Percentiles rank a stretch among this genome's conserved stretches.
Conservation (phyloP, 257 asterid genomes). For the Nicotiana paniculata region DNA sequence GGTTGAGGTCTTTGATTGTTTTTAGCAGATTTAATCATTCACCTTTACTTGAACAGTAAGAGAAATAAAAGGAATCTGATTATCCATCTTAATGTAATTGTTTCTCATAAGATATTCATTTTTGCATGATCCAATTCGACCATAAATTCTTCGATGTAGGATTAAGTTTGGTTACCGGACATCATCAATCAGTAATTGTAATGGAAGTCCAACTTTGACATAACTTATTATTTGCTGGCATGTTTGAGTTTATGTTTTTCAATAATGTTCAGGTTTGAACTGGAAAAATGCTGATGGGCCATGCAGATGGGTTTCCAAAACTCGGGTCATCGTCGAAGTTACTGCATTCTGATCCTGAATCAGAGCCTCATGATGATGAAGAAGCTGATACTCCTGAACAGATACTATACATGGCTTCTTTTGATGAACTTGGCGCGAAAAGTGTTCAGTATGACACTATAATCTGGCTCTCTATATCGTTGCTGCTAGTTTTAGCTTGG, state of each 20-base stretch:
- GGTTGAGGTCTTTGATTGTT: neutral
- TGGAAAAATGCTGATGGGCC: conserved; percentile 46
- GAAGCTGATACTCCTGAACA: conserved; percentile 28
- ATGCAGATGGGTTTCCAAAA: conserved; percentile 34
- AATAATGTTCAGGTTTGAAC: conserved; percentile 12
- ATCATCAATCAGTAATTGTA: neutral
- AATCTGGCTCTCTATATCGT: conserved; percentile 65
- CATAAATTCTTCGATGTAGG: neutral
- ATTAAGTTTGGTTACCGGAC: neutral
- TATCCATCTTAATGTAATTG: neutral
- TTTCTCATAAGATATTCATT: neutral
- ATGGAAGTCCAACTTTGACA: neutral
- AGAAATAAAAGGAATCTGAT: neutral
- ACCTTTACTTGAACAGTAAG: neutral
- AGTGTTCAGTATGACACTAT: conserved; percentile 49
- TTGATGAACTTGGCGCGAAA: conserved; percentile 46
- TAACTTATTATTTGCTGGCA: neutral
- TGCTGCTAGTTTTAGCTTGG: conserved; percentile 68
- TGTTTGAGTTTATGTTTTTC: neutral
- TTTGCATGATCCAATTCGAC: neutral
- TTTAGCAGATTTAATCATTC: neutral
- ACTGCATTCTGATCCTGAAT: conserved; percentile 44
- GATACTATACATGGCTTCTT: conserved; percentile 50
- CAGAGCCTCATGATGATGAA: conserved; percentile 45
- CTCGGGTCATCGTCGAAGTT: conserved; percentile 28